Base-by-base conservation (phyloP, 1,139 yeast genomes). In the Petasospora rhodanensis region DNA sequence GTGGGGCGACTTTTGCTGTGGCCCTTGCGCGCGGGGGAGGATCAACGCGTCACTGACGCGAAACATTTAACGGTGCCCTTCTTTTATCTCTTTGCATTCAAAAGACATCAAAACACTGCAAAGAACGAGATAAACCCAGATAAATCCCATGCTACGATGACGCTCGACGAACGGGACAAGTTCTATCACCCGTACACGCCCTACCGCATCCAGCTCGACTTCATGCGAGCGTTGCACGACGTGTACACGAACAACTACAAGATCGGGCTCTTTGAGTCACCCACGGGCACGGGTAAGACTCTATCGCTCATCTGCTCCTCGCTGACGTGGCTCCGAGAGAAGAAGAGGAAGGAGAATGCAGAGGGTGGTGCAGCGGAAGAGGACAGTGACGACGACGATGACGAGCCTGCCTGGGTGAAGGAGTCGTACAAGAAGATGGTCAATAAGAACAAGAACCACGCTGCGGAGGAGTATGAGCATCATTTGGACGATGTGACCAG, bases 221-320 rank as follows among this genome's bases (percentile, higher is more conserved):
- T 89, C 42, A 89, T 89, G 97, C 64, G 66, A 27, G 73, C 78
- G 18, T 69, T 91, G 14, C 82, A 82, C 51, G 73, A 72, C 17
- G 70, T 86, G 2, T 65, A 89, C 11, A 67, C 70, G 9, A 59
- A 63, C 12, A 65, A 66, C 18, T 76, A 68, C 54, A 84, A 81
- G 52, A 64, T 89, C 2, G 96, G 95, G 0, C 64, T 89, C 7
- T 82, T 89, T 51, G 97, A 89, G 55, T 81, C 94, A 43, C 97
- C 98, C 0, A 89, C 98, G 0, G 98, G 97, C 4, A 84, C 93
- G 2, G 97, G 97, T 5, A 89, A 89, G 58, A 87, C 96, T 0
- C 62, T 89, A 7, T 85, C 96, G 1, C 61, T 89, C 27, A 83
- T 89, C 2, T 91, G 97, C 52, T 76, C 95, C 0, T 66, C 93